Evolutionary conservation across 2,329 filamentous ascomycete species (phyloP).

Genomic region (Phialocephala subalpina): DNA sequence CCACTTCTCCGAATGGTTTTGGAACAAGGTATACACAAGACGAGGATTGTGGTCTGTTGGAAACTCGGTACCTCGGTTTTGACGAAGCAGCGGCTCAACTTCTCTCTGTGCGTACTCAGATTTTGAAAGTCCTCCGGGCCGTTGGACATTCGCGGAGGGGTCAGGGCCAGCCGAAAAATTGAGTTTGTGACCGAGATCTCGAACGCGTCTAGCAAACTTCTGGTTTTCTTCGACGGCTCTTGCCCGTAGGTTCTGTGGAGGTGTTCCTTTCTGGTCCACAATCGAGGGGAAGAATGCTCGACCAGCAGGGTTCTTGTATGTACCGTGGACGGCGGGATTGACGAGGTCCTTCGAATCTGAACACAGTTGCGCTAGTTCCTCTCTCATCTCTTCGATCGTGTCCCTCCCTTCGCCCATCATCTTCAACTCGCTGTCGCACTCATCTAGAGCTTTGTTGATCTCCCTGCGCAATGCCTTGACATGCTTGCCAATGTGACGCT

Average conservation of each 20-base stretch:
- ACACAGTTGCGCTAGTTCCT: constrained; percentile 21
- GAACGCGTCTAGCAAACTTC: constrained; percentile 19
- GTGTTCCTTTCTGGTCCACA: constrained; percentile 22
- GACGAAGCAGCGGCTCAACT: constrained; percentile 24
- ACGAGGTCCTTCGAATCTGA: constrained; percentile 22
- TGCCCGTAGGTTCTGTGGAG: constrained; percentile 26
- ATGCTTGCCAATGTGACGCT: constrained; percentile 29
- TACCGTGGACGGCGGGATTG: constrained; percentile 26
- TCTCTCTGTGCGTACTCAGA: constrained; percentile 24
- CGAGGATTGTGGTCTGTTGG: constrained; percentile 27
- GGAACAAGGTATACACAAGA: constrained; percentile 23
- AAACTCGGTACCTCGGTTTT: constrained; percentile 26
- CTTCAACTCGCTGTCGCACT: constrained; percentile 25
- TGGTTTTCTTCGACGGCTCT: constrained; percentile 26
- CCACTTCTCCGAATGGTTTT: constrained; percentile 28
- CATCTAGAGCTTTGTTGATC: constrained; percentile 21
- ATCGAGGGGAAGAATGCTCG: constrained; percentile 23
- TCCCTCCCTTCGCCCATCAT: constrained; percentile 24
- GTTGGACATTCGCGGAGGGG: background rate
- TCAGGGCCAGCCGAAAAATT: constrained; percentile 19
- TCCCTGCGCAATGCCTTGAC: constrained; percentile 18
- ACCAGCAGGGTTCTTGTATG: constrained; percentile 24
- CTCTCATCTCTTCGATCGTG: constrained; percentile 27
- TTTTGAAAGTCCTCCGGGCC: constrained; percentile 17
- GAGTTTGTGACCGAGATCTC: constrained; percentile 26